Conservation (phyloP, 257 asterid species). For the Salvia rosmarinus region DNA sequence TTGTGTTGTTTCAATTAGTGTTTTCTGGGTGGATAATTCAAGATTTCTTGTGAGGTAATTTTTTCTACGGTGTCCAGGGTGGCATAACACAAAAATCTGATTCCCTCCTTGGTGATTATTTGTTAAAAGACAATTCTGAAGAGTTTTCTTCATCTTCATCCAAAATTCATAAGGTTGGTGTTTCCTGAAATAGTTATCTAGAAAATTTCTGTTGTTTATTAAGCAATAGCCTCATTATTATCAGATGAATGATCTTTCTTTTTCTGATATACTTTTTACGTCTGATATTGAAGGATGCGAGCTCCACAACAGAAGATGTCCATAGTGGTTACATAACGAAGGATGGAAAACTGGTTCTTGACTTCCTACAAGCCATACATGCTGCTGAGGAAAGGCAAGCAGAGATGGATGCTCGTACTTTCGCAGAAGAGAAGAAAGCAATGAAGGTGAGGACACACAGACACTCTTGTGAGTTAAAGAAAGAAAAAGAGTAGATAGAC, state of each 20-base stretch:
- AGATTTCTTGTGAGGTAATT: conserved; percentile 42
- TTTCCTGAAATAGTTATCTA: not conserved
- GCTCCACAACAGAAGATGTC: conserved; percentile 51
- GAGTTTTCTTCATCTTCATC: conserved; percentile 46
- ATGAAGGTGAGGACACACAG: conserved; percentile 60
- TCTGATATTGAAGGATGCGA: conserved; percentile 53
- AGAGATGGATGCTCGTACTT: conserved; percentile 71
- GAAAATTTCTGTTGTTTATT: conserved; percentile 17
- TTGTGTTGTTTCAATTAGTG: conserved; percentile 22
- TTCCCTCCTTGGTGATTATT: conserved; percentile 79
- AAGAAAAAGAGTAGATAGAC: conserved; percentile 20
- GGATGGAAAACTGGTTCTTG: conserved; percentile 91
- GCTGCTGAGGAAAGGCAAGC: conserved; percentile 97
- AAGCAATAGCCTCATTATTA: conserved; percentile 15
- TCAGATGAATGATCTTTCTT: not conserved
- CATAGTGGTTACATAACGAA: conserved; percentile 65
- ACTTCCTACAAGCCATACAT: conserved; percentile 91
- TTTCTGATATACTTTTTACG: conserved; percentile 22
- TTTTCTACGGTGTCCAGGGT: conserved; percentile 56
- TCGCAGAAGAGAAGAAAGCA: conserved; percentile 64
- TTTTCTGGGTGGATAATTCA: conserved; percentile 37
- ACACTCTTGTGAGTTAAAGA: conserved; percentile 18
- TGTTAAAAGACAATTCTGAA: conserved; percentile 50
- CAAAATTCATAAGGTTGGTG: conserved; percentile 53
- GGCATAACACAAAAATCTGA: conserved; percentile 40